A percentile compares a stretch with the other conserved stretches of the same genome.
phyloP scores from a whole-genome alignment of 495 filamentous ascomycete genomes.

The Penicillium egyptiacum region DNA sequence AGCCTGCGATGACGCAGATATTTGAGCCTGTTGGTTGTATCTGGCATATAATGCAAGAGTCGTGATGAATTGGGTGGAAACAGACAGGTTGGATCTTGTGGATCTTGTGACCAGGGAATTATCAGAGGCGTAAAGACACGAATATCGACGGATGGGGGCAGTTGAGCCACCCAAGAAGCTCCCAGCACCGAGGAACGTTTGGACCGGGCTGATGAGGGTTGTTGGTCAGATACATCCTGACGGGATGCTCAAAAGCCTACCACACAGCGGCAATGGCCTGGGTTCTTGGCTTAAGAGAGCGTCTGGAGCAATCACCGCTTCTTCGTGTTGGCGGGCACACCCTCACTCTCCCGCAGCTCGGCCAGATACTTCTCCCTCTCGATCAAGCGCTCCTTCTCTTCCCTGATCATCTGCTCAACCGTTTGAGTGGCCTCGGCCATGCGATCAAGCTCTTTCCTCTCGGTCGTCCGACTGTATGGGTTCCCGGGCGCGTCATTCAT shows the following conservation, averaged over 20 bases:
- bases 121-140: neutral
- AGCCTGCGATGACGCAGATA: neutral
- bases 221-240: neutral
- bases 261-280: neutral
- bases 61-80: neutral
- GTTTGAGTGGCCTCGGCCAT: constrained; percentile 61
- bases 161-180: neutral
- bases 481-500: constrained; percentile 58
- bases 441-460: constrained; percentile 65
- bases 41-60: neutral
- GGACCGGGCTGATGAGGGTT: neutral
- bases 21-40: neutral
- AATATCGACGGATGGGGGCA: neutral
- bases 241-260: neutral
- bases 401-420: constrained; percentile 67
- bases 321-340: constrained; percentile 41
- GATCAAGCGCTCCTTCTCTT: constrained; percentile 63
- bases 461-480: constrained; percentile 73
- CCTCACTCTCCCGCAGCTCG: constrained; percentile 58
- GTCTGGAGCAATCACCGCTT: constrained; percentile 36
- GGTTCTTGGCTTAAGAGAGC: neutral
- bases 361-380: constrained; percentile 64
- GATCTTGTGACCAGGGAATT: neutral
- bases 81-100: neutral
- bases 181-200: neutral